These are phyloP conservation scores for Ganoderma sp. DNA, from an alignment of 1,284 basidiomycete species.

Conservation along the genomic window DNA sequence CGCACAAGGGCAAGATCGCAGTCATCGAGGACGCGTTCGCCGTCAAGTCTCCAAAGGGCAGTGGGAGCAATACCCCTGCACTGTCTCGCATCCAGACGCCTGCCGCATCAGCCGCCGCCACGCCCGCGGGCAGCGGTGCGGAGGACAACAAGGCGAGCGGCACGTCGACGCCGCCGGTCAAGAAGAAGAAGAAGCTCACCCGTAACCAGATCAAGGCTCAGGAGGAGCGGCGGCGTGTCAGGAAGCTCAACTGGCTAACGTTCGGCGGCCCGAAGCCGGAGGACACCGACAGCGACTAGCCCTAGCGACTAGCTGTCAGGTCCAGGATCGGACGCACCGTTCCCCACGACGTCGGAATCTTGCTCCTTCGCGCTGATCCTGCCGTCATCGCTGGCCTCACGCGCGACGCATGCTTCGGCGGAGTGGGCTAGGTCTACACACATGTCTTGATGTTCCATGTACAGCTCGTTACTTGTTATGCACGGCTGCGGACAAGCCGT, in stretches of 20 bases:
- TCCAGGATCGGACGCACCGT: not conserved
- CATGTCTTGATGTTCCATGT: slow-evolving; percentile 4
- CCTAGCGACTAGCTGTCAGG: slow-evolving; percentile 29
- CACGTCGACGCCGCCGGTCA: slow-evolving; percentile 50
- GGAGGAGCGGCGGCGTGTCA: slow-evolving; percentile 79
- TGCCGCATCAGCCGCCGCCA: slow-evolving; percentile 63
- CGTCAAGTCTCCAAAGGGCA: slow-evolving; percentile 68
- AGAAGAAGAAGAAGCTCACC: slow-evolving; percentile 92
- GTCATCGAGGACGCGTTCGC: slow-evolving; percentile 80
- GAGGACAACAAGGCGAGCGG: slow-evolving; percentile 59
- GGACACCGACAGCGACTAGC: slow-evolving; percentile 64
- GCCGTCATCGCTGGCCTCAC: not conserved
- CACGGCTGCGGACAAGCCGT: slow-evolving; percentile 4
- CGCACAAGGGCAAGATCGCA: slow-evolving; percentile 86
- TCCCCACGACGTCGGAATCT: slow-evolving; percentile 4
- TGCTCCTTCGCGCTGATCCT: not conserved
- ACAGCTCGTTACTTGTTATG: not conserved
- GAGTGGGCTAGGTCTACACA: not conserved
- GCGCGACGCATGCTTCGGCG: not conserved
- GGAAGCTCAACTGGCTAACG: slow-evolving; percentile 86
- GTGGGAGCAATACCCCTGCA: slow-evolving; percentile 56
- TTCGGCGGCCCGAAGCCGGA: slow-evolving; percentile 82
- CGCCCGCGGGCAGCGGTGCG: slow-evolving; percentile 74
- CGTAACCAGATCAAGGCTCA: slow-evolving; percentile 90
- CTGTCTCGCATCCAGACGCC: slow-evolving; percentile 67